Evolutionary conservation across 257 asterid genomes (phyloP).

Genomic region (Fraxinus anomala): DNA sequence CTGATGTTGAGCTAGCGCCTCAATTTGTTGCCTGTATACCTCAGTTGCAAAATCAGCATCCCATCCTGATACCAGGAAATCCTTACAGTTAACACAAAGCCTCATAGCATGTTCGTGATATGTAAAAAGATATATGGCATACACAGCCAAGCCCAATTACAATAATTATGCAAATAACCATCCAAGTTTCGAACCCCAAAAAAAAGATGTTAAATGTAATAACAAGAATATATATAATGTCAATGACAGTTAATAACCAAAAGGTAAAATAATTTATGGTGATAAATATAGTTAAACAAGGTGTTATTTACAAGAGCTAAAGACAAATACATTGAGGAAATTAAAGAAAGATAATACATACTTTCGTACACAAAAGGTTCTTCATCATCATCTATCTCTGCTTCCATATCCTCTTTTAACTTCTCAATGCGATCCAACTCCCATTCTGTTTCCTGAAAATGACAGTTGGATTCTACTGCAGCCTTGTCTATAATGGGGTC

Average conservation of each 20-base stretch:
- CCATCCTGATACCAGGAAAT: conserved; percentile 66
- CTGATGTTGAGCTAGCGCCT: conserved; percentile 88
- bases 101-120: conserved; percentile 21
- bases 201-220: not conserved
- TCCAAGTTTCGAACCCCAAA: not conserved
- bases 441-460: conserved; percentile 88
- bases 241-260: conserved; percentile 13
- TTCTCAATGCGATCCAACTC: conserved; percentile 93
- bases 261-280: conserved; percentile 9
- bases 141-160: not conserved
- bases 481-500: conserved; percentile 87
- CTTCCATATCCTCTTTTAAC: conserved; percentile 99
- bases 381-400: conserved; percentile 96
- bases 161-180: conserved; percentile 6
- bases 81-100: conserved; percentile 18
- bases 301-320: conserved; percentile 8
- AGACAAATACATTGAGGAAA: conserved; percentile 9
- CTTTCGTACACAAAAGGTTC: conserved; percentile 95
- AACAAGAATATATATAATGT: not conserved
- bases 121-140: not conserved
- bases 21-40: conserved; percentile 89
- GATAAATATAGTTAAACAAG: not conserved
- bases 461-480: conserved; percentile 55
- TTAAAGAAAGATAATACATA: conserved; percentile 44
- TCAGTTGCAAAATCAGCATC: conserved; percentile 97